Evolutionary conservation across 192 early-diverging fungal species (phyloP), one percentile per base, ranked within the genome.

Genomic region (Geosiphon pyriformis): DNA sequence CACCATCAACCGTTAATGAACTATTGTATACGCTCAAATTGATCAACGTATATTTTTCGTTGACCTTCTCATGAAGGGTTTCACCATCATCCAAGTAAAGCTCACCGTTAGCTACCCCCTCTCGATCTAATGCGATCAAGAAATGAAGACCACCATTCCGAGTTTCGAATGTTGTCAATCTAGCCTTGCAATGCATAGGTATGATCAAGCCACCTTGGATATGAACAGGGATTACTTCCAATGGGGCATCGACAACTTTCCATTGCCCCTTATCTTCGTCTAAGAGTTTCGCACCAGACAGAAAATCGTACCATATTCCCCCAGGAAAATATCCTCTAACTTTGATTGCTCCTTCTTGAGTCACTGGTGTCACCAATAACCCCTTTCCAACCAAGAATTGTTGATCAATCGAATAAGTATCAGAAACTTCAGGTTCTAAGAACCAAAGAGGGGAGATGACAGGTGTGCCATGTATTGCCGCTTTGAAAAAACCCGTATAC

Each of bases 21-120:
- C 17, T 11, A 59, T 59, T 20, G 22, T 35, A n/a, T 0, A 35
- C 57, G 1, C 17, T 59, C 22, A 59, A 35, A 6, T 6, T 35
- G 7, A 59, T 1, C 7, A 59, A 35, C 18, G 57, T 35, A 35
- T 59, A 35, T n/a, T 59, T 33, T 15, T 59, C 20, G 26, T 7
- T n/a, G 12, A 59, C 2, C 2, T 35, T 7, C 22, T 59, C 57
- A 0, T 23, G 31, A 23, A 3, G 33, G 3, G 57, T 59, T 59
- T 82, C 73, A 17, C 87, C 88, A 61, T 90, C 85, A 58, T 88
- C 87, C 10, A 85, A 58, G 60, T 82, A 87, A 10, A 87, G 61
- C 54, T 75, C 69, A 4, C 88, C 88, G 4, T 52, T 25, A 0
- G 88, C 83, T 7, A 57, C 26, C 23, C 77, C 79, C 4, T 59